These are phyloP conservation scores for Suillus americanus DNA, from an alignment of 768 basidiomycete species.

Conservation along the genomic window DNA sequence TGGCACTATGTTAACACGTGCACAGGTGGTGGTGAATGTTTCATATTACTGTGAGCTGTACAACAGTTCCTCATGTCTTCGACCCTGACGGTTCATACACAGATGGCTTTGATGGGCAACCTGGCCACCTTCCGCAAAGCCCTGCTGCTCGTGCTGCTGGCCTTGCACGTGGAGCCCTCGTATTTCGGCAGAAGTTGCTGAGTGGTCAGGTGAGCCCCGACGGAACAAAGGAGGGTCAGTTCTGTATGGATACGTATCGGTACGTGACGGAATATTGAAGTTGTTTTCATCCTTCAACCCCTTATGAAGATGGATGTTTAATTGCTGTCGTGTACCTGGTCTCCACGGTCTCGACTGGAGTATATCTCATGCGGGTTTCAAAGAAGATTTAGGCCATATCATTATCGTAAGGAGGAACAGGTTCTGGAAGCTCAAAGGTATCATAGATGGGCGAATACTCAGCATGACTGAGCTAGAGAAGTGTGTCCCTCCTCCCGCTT, in stretches of 20 bases:
- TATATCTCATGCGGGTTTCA: conserved; percentile 58
- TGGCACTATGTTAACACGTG: conserved; percentile 4
- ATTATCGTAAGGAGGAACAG: conserved; percentile 84
- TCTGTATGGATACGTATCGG: conserved; percentile 91
- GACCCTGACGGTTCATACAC: conserved; percentile 11
- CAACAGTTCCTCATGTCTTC: not conserved
- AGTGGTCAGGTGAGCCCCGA: conserved; percentile 68
- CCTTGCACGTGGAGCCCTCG: conserved; percentile 67
- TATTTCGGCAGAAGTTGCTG: conserved; percentile 71
- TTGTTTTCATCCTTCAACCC: not conserved
- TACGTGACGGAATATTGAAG: conserved; percentile 24
- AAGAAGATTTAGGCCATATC: conserved; percentile 70
- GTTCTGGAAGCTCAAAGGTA: conserved; percentile 76
- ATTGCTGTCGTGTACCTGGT: conserved; percentile 82
- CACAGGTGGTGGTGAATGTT: conserved; percentile 82
- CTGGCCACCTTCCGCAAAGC: conserved; percentile 55
- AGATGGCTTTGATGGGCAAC: conserved; percentile 81
- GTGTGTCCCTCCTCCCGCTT: conserved; percentile 35
- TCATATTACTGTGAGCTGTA: conserved; percentile 84
- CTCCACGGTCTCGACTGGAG: conserved; percentile 76
- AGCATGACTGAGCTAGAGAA: conserved; percentile 64
- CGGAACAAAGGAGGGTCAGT: conserved; percentile 59
- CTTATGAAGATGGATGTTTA: conserved; percentile 81
- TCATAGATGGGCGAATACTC: conserved; percentile 53
- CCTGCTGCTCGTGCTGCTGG: conserved; percentile 68